phyloP scores from a whole-genome alignment of 352 stramenopile species.

The Phytophthora capsici region DNA sequence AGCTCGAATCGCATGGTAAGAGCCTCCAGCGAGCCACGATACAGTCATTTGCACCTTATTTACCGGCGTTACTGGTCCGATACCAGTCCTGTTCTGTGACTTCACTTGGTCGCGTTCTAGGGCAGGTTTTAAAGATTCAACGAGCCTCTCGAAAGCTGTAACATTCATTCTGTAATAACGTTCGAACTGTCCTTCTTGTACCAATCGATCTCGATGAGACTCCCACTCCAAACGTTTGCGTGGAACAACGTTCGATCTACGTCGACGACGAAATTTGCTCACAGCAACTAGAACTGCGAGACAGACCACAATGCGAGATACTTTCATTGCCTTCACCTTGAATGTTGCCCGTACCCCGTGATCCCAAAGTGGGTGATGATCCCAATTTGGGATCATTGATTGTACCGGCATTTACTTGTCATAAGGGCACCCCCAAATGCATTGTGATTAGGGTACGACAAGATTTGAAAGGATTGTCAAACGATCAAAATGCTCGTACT shows the following conservation, averaged over 20 bases:
- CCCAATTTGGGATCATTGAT: not conserved
- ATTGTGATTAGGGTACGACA: no score
- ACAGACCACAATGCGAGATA: not conserved
- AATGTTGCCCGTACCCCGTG: not conserved
- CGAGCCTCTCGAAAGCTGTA: not conserved
- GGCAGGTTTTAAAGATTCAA: not conserved
- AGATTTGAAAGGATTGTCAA: no score
- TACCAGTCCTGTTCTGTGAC: not conserved
- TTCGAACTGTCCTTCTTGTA: conserved; percentile 1
- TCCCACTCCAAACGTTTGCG: conserved; percentile 9
- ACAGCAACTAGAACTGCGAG: not conserved
- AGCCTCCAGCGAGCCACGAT: not conserved
- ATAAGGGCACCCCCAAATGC: no score
- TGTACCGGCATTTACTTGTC: no score
- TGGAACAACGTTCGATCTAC: not conserved
- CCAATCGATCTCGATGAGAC: not conserved
- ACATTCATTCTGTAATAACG: conserved; percentile 9
- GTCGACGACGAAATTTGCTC: not conserved
- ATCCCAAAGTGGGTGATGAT: conserved; percentile 6
- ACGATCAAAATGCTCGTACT: no score
- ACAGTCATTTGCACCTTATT: not conserved
- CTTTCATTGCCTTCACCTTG: not conserved
- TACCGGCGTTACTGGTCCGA: not conserved
- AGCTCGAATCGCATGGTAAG: not conserved
- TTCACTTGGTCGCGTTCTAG: not conserved